Evolutionary conservation across 2,329 filamentous ascomycete species (phyloP), one percentile per base, ranked within the genome.

Genomic region (Zymoseptoria tritici): DNA sequence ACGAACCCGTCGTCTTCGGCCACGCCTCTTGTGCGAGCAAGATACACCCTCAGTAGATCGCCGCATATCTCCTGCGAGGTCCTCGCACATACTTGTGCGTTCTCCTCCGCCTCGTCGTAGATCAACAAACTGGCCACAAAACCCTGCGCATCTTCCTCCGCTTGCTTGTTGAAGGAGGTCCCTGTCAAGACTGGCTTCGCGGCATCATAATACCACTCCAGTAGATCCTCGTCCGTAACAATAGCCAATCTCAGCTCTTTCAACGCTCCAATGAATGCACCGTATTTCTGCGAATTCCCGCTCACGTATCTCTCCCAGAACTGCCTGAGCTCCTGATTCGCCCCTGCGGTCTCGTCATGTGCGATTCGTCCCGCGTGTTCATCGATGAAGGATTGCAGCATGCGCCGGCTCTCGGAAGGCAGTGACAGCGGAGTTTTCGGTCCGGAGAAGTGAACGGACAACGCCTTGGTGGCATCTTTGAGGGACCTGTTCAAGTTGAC

Each of bases 181-280:
- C 81, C 77, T 61, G 84, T 76, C 62, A 85, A 71, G 13, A 83
- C 79, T 0, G 85, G 83, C 52, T 79, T 78, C 20, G 85, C 73
- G 13, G 87, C 77, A 63, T 82, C 76, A 52, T 88, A 83, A 81
- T 89, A 91, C 90, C 90, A 94, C 60, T 85, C 81, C 58, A 86
- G 75, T 57, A 90, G 74, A 58, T 86, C 82, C 36, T 82, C 79
- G 2, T 86, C 81, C 9, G 84, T 84, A 58, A 80, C 81, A 57
- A 94, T 80, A 9, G 81, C 81, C 2, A 87, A 84, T 22, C 85
- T 80, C 42, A 93, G 77, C 49, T 80, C 81, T 53, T 83, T 81
- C 58, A 93, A 75, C 52, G 89, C 80, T 55, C 82, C 81, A 19
- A 92, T 79, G 74, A 92, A 94, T n/a, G 84, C 76, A 8, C 83